Percentiles rank a stretch among this genome's conserved stretches.
Evolutionary conservation across 2,329 filamentous ascomycete species (phyloP).

Genomic region (Verticillium longisporum): DNA sequence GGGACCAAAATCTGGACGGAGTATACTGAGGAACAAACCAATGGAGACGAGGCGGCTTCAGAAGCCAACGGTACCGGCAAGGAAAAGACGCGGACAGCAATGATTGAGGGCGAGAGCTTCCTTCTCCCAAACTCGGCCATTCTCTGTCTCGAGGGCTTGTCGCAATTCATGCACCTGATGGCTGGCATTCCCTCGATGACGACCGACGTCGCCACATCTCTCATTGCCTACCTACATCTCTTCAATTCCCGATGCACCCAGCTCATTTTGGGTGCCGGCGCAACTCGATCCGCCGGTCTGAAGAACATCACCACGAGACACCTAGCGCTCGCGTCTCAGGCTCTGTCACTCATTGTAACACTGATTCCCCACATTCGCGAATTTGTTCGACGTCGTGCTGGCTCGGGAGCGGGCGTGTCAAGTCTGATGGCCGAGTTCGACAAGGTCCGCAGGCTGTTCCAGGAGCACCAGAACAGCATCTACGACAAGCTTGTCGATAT

Average conservation of each 20-base stretch:
- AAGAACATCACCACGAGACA: conserved; percentile 97
- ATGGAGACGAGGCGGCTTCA: conserved; percentile 12
- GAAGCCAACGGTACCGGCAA: conserved; percentile 47
- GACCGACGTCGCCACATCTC: conserved; percentile 67
- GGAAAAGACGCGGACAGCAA: conserved; percentile 62
- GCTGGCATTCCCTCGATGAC: conserved; percentile 85
- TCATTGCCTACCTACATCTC: conserved; percentile 81
- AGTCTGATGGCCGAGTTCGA: conserved; percentile 77
- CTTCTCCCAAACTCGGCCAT: conserved; percentile 80
- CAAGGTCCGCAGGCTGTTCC: conserved; percentile 72
- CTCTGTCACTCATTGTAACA: conserved; percentile 78
- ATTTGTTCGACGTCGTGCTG: conserved; percentile 73
- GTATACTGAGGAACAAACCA: conserved; percentile 8
- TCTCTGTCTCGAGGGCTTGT: conserved; percentile 72
- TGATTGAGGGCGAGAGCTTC: conserved; percentile 79
- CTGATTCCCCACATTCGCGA: conserved; percentile 87
- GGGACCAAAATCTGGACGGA: conserved; percentile 50
- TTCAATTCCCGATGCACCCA: conserved; percentile 98
- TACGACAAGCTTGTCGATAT: conserved; percentile 92
- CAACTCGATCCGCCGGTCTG: conserved; percentile 78
- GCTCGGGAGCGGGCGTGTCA: conserved; percentile 43
- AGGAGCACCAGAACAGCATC: conserved; percentile 86
- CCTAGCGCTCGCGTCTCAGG: conserved; percentile 83
- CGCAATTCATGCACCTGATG: conserved; percentile 76
- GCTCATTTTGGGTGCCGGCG: conserved; percentile 89